Evolutionary conservation across 441 rosid genomes (phyloP), one percentile per base, ranked within the genome.

Genomic region (Pelargonium cotyledonis): DNA sequence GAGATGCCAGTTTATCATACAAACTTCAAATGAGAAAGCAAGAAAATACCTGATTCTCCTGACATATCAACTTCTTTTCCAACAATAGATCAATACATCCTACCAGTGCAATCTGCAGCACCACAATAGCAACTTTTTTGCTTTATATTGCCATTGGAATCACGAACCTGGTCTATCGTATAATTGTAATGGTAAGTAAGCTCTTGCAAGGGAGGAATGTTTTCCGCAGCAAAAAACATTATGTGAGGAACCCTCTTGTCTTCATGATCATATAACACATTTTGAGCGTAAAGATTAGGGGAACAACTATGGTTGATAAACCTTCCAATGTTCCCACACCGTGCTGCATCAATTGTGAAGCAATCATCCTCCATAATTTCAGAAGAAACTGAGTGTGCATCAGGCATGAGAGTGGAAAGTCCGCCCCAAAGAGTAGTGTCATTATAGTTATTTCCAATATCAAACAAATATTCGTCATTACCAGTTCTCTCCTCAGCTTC

Each of bases 291-390:
- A 53, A 92, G 82, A 77, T 92, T 95, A 1, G 98, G 99, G 5
- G 98, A 89, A 78, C 97, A 92, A 63, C 98, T 85, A 68, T 92
- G 97, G 84, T 95, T 95, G 69, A 95, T 81, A 67, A 95, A 89
- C 74, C 99, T 89, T 64, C 98, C 98, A 0, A 92, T 68, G 46
- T 90, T 90, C 8, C 95, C 97, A 76, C 62, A 78, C 58, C 43
- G 69, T 9, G 90, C 92, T 18, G 98, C 99, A 80, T 92, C 97
- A 62, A 95, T 89, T 21, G 98, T 92, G 82, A 90, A 92, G 41
- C 90, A 31, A 31, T 31, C 83, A 3, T 77, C 68, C 72, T 75
- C 84, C 15, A 80, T 83, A 70, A 18, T 78, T 77, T 74, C 85
- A 31, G 35, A 31, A 38, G 68, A 66, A 73, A 53, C 72, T 66